Evolutionary conservation across 148 eudicot species (phyloP).

Genomic region (Rhododendron griersonianum): DNA sequence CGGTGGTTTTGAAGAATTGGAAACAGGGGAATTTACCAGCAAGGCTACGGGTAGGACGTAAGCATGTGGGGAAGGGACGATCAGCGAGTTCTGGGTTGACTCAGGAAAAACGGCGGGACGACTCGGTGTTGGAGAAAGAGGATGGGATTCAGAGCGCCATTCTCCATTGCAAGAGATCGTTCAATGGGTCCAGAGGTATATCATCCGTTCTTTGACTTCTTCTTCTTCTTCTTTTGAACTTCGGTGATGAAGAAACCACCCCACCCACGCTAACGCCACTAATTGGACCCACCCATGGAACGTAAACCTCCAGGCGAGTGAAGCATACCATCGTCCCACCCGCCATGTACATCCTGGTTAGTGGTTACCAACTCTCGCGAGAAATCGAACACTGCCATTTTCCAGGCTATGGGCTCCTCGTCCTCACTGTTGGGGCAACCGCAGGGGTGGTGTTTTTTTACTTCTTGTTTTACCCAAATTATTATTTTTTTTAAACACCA

Average conservation of each 20-base stretch:
- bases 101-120: slow-evolving; percentile 44
- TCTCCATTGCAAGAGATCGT: slow-evolving; percentile 85
- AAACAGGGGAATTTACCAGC: slow-evolving; percentile 46
- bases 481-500: neutral
- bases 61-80: slow-evolving; percentile 62
- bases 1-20: slow-evolving; percentile 9
- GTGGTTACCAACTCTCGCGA: too few relatives aligned
- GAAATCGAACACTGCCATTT: too few relatives aligned
- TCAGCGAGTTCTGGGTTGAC: slow-evolving; percentile 30
- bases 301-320: too few relatives aligned
- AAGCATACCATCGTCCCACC: too few relatives aligned
- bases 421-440: too few relatives aligned
- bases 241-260: too few relatives aligned
- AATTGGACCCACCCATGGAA: too few relatives aligned
- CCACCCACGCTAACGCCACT: too few relatives aligned
- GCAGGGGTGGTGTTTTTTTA: neutral
- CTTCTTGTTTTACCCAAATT: neutral
- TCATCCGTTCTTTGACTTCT: neutral
- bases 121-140: slow-evolving; percentile 70
- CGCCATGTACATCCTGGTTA: too few relatives aligned
- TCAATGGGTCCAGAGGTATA: slow-evolving; percentile 61
- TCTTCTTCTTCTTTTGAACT: neutral
- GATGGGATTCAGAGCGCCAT: slow-evolving; percentile 96
- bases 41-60: slow-evolving; percentile 43
- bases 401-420: too few relatives aligned